Evolutionary conservation across 2,329 filamentous ascomycete genomes (phyloP), one percentile per base, ranked within the genome.

Genomic region (Diplodia intermedia): DNA sequence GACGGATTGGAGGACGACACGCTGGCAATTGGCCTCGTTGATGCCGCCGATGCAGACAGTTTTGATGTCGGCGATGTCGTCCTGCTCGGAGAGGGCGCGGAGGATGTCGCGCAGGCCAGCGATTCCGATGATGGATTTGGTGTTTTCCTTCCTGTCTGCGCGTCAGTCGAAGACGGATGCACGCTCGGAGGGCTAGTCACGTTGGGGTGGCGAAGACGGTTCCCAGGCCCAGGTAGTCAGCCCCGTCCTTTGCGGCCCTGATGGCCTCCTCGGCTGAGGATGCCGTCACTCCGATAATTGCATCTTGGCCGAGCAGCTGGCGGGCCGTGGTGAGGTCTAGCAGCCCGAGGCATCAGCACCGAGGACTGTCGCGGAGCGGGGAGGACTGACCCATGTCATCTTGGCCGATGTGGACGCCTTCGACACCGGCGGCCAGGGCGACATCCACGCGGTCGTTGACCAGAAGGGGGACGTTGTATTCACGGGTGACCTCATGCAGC

Each of bases 381-480:
- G 31, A 4, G 43, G 2, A 38, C 66, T 61, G 79, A 91, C 90
- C 84, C 84, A 97, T 90, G 78, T 98, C 94, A 85, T 97, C 94
- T 82, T 98, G 94, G 7, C 95, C 95, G 61, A 98, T 87, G 78
- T 98, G 95, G 9, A 97, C 93, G 55, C 95, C 95, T 81, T 97
- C 94, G 68, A 92, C 95, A 14, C 89, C 91, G 53, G 94, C 86
- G 15, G 93, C 93, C 20, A 93, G 85, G 9, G 93, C 94, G 31
- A 98, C 92, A 77, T 97, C 94, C 6, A 97, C 87, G 14, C 94
- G 89, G 78, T 98, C 95, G 77, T 98, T 98, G 82, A 98, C 93
- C 66, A 98, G 83, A 68, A 98, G 85, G 36, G 94, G 94, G 3
- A 97, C 88, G 18, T 84, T 83, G 75, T 91, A 84, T 56, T 83